phyloP scores from a whole-genome alignment of 192 early-diverging fungal species.

The Linnemannia schmuckeri region DNA sequence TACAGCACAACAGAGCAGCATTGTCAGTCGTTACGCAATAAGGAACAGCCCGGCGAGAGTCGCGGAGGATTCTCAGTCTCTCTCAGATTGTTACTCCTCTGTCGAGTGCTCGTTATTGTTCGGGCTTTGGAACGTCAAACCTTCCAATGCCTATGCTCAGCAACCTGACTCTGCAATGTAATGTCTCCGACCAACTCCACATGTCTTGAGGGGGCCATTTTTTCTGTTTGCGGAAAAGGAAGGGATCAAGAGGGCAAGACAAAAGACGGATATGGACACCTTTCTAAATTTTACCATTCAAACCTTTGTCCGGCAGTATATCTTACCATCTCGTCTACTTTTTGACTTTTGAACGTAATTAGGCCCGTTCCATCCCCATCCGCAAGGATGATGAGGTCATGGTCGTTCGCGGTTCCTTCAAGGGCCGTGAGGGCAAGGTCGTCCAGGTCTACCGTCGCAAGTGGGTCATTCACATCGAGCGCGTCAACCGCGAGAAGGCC shows the following conservation, averaged over 20 bases:
- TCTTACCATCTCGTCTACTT: conserved; percentile 19
- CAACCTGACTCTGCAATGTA: conserved; percentile 57
- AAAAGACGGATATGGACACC: background rate
- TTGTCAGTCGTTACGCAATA: conserved; percentile 40
- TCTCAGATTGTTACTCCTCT: background rate
- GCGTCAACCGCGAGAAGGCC: conserved; percentile 96
- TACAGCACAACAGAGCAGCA: conserved; percentile 23
- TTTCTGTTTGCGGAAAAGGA: background rate
- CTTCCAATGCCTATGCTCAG: conserved; percentile 43
- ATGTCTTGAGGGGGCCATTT: background rate
- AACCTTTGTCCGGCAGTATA: background rate
- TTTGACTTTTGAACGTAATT: background rate
- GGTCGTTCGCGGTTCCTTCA: conserved; percentile 94
- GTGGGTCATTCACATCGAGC: conserved; percentile 99
- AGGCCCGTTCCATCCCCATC: conserved; percentile 95
- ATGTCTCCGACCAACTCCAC: conserved; percentile 30
- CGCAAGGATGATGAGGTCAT: conserved; percentile 98
- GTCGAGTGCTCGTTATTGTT: conserved; percentile 9
- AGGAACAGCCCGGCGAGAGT: conserved; percentile 25
- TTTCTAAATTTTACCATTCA: background rate
- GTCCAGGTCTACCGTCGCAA: conserved; percentile 97
- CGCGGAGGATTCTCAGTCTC: background rate
- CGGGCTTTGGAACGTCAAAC: conserved; percentile 30
- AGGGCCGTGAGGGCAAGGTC: conserved; percentile 98
- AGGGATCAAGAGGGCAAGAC: background rate